phyloP scores from a whole-genome alignment of 768 basidiomycete species.

The Boletus reticulatus region DNA sequence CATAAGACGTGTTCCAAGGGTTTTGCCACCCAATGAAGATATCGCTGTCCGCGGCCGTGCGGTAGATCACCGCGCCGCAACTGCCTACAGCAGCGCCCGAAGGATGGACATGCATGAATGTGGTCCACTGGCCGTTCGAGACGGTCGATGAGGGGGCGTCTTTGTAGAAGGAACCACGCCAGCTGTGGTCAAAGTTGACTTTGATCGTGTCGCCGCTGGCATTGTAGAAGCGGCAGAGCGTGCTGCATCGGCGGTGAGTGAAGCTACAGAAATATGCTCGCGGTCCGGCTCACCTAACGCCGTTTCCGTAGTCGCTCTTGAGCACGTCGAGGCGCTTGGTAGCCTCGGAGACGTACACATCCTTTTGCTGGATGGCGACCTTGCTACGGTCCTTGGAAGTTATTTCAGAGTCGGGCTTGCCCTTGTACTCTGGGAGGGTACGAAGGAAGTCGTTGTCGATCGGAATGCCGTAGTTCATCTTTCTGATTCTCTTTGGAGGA shows the following conservation, averaged over 20 bases:
- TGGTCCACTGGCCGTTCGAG: not conserved
- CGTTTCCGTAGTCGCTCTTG: not conserved
- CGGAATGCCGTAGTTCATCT: not conserved
- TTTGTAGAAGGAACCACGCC: not conserved
- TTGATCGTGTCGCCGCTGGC: not conserved
- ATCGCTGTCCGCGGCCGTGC: not conserved
- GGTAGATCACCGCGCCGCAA: not conserved
- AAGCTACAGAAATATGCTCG: not conserved
- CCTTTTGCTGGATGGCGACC: not conserved
- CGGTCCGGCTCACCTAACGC: not conserved
- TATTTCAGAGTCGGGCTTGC: not conserved
- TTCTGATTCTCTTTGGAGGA: not conserved
- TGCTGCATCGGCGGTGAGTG: not conserved
- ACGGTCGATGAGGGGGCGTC: not conserved
- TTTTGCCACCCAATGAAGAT: conserved; percentile 1
- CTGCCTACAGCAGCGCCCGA: not conserved
- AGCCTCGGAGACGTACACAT: not conserved
- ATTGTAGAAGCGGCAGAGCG: not conserved
- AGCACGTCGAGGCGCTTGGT: not conserved
- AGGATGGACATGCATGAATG: not conserved
- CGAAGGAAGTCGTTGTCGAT: not conserved
- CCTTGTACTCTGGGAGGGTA: not conserved
- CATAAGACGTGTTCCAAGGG: not conserved
- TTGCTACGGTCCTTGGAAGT: not conserved
- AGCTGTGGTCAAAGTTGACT: not conserved